Conservation (phyloP, 1,284 basidiomycete genomes). For the Pseudozyma tsukubaensis region DNA sequence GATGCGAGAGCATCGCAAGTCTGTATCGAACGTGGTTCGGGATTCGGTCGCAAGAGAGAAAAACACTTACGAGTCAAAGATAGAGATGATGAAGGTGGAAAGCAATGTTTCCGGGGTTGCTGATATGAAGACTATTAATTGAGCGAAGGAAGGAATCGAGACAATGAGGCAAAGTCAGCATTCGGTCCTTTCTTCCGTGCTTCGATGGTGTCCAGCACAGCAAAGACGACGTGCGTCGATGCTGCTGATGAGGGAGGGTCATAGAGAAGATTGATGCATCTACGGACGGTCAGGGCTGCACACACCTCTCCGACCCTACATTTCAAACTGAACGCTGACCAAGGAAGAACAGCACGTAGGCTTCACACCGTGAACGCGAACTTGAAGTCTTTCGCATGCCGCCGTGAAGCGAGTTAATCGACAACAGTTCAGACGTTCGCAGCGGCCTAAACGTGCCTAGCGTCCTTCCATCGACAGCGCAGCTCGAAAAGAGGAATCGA, state of each 20-base stretch:
- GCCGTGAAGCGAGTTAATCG: conserved; percentile 50
- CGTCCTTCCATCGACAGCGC: conserved; percentile 22
- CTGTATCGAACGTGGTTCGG: conserved; percentile 19
- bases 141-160: background rate
- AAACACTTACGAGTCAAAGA: conserved; percentile 24
- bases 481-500: conserved; percentile 19
- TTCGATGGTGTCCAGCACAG: background rate
- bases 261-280: conserved; percentile 60
- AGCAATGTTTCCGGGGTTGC: background rate
- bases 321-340: conserved; percentile 7
- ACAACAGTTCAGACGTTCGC: conserved; percentile 12
- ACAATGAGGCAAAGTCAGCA: conserved; percentile 9
- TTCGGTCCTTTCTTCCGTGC: background rate
- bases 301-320: conserved; percentile 26
- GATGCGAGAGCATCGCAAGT: conserved; percentile 7
- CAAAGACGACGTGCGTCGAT: background rate
- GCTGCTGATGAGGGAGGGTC: conserved; percentile 28
- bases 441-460: conserved; percentile 45
- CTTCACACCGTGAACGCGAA: conserved; percentile 34
- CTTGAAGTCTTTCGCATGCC: conserved; percentile 49
- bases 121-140: background rate
- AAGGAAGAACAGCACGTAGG: conserved; percentile 37
- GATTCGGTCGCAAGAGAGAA: background rate
- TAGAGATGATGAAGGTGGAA: background rate
- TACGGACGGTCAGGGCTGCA: conserved; percentile 46